Evolutionary conservation across 1,284 basidiomycete genomes (phyloP).

Genomic region (Boletus smithii): DNA sequence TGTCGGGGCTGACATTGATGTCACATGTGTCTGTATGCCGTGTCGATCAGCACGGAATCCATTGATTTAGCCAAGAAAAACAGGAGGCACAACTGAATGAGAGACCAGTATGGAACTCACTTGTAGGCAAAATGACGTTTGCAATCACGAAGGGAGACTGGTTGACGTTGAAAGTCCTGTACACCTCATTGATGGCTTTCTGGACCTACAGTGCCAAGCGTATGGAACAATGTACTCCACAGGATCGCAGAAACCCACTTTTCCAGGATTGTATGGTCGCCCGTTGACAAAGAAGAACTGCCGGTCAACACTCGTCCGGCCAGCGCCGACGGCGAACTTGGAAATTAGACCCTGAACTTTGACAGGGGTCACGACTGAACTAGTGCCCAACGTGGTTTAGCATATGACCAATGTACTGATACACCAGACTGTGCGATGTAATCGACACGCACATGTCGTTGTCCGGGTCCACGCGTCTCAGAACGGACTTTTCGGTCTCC

Average conservation of each 20-base stretch:
- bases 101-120: conserved; percentile 52
- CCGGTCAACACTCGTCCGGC: conserved; percentile 75
- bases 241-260: conserved; percentile 43
- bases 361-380: conserved; percentile 43
- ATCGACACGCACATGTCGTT: conserved; percentile 23
- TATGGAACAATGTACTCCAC: background rate
- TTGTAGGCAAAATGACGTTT: conserved; percentile 76
- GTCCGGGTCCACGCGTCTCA: conserved; percentile 24
- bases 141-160: conserved; percentile 82
- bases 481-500: conserved; percentile 52
- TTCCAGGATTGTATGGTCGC: conserved; percentile 76
- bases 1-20: conserved; percentile 96
- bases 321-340: conserved; percentile 68
- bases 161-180: conserved; percentile 77
- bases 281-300: conserved; percentile 97
- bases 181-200: conserved; percentile 86
- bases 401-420: background rate
- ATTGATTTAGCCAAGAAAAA: background rate
- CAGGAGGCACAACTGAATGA: too few species aligned
- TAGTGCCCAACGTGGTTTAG: conserved; percentile 6
- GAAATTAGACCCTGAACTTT: conserved; percentile 75
- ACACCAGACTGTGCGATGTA: background rate
- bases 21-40: conserved; percentile 73
- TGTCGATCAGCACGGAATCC: conserved; percentile 4
- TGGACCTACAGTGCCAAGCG: conserved; percentile 51